Evolutionary conservation across 2,329 filamentous ascomycete species (phyloP).

Genomic region (Phyllosticta capitalensis): DNA sequence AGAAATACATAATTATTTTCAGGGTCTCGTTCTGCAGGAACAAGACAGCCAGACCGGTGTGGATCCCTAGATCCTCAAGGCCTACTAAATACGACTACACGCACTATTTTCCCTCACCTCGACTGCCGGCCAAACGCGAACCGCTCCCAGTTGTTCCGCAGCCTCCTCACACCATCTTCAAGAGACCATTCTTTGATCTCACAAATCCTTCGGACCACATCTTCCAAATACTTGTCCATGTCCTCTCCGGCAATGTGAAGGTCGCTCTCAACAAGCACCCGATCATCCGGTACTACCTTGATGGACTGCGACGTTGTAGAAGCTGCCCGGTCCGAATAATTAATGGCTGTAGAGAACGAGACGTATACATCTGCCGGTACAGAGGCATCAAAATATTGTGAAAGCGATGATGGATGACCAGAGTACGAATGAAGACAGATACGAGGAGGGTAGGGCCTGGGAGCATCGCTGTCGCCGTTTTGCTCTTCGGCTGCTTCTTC

Average conservation of each 20-base stretch:
- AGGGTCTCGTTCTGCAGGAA: neutral
- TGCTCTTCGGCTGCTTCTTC: constrained; percentile 3
- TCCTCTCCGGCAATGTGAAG: constrained; percentile 68
- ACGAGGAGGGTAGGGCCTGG: constrained; percentile 68
- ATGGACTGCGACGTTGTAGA: constrained; percentile 56
- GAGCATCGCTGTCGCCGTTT: constrained; percentile 9
- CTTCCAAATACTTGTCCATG: constrained; percentile 71
- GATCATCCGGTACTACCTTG: constrained; percentile 62
- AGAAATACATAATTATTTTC: neutral
- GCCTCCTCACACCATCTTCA: constrained; percentile 55
- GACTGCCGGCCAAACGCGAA: constrained; percentile 56
- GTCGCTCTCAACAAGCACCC: constrained; percentile 82
- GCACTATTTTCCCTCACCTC: too few relatives aligned
- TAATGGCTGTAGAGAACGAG: constrained; percentile 79
- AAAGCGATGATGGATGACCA: constrained; percentile 62
- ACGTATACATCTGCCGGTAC: constrained; percentile 75
- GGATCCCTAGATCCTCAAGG: neutral
- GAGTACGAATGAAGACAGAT: constrained; percentile 94
- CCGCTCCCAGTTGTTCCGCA: constrained; percentile 65
- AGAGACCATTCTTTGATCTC: constrained; percentile 67
- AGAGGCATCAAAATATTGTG: constrained; percentile 63
- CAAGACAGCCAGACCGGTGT: neutral
- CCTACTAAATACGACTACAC: neutral
- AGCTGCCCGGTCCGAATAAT: constrained; percentile 46
- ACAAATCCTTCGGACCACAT: constrained; percentile 69